phyloP scores from a whole-genome alignment of 2,329 filamentous ascomycete species.

The Chrysosporium queenslandicum region DNA sequence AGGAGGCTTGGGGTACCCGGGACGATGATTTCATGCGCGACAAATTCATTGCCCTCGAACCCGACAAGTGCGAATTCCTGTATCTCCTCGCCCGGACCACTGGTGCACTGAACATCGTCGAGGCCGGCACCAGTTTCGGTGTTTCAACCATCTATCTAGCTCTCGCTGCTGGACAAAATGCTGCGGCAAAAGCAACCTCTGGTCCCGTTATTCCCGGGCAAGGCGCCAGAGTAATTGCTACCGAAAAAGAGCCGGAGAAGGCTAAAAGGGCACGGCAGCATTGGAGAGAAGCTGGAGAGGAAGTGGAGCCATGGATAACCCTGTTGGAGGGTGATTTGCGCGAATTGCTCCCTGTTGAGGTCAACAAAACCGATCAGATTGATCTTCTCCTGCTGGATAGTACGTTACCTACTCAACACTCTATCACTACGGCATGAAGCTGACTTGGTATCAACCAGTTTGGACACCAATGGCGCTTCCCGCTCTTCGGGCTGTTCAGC shows the following conservation, averaged over 20 bases:
- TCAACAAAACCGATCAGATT: constrained; percentile 35
- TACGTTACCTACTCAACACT: constrained; percentile 32
- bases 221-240: constrained; percentile 46
- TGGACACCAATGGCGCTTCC: constrained; percentile 49
- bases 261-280: constrained; percentile 43
- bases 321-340: constrained; percentile 48
- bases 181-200: constrained; percentile 15
- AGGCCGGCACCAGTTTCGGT: constrained; percentile 53
- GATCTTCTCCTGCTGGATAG: constrained; percentile 53
- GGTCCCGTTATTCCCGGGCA: constrained; percentile 17
- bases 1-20: constrained; percentile 12
- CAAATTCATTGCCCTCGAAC: constrained; percentile 51
- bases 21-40: constrained; percentile 40
- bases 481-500: constrained; percentile 40
- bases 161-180: constrained; percentile 46
- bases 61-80: constrained; percentile 48
- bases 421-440: neutral
- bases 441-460: constrained; percentile 32
- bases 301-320: constrained; percentile 45
- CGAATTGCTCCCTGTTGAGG: constrained; percentile 44
- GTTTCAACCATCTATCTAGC: constrained; percentile 55
- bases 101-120: constrained; percentile 45
- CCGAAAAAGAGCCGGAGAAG: constrained; percentile 50
- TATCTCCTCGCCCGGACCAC: constrained; percentile 45
- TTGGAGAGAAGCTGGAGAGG: constrained; percentile 45